Evolutionary conservation across 2,329 filamentous ascomycete genomes (phyloP), one percentile per base, ranked within the genome.

Genomic region (Colletotrichum sp.): DNA sequence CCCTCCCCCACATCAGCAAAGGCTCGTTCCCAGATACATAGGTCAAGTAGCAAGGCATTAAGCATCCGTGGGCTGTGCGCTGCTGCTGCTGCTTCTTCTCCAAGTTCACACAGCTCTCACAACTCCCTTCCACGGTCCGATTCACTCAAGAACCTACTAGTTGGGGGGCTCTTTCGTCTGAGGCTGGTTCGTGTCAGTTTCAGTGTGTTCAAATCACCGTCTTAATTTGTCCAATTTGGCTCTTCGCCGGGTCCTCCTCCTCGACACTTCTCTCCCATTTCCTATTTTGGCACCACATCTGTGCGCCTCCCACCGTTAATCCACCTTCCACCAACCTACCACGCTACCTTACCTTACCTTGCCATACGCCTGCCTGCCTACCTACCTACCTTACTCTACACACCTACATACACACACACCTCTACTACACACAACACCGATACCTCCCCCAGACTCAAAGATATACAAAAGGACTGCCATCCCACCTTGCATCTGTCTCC

Each of bases 221-320:
- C 77, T 72, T 75, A 78, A 78, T 77, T 77, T 78, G 77, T 78
- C 77, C 68, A 77, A 76, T 80, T 79, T 77, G 78, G 78, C 79
- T 76, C 74, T 60, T 76, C 78, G 79, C 78, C 77, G 78, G 78
- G 76, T 77, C 78, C 75, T 77, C 78, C 73, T 80, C 78, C 75
- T 80, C 79, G 76, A 80, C 78, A 79, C 78, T 79, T 83, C 82
- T 82, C 82, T 83, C 79, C 81, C 81, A 85, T 85, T 85, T 81
- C 84, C 83, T 81, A 80, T 84, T 85, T 81, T 81, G 85, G 85
- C 79, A 81, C 81, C 78, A 80, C 80, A 83, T 83, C 82, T 84
- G 82, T 82, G 82, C 82, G 80, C 73, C 81, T 64, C 77, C 81
- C 80, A 79, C 77, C 80, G 81, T 83, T 81, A 77, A 80, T 80